Percentiles rank a stretch among this genome's conserved stretches.
phyloP scores from a whole-genome alignment of 768 basidiomycete species.

The Pleurotus tuber-regium region DNA sequence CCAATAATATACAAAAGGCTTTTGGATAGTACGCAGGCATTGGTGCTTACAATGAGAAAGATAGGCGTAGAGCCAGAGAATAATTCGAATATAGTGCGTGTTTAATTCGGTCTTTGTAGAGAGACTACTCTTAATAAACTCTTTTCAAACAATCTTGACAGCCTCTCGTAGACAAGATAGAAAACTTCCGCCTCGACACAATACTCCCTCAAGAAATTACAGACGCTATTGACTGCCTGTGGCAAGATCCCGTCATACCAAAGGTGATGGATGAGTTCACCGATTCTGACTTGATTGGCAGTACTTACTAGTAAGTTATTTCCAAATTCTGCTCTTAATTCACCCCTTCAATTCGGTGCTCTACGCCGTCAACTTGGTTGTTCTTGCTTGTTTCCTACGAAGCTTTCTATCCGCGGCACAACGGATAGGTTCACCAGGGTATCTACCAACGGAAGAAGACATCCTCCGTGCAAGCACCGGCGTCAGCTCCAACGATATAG shows the following conservation, averaged over 20 bases:
- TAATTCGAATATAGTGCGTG: conserved; percentile 57
- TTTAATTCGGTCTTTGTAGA: conserved; percentile 5
- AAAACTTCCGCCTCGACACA: conserved; percentile 53
- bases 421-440: conserved; percentile 78
- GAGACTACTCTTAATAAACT: neutral
- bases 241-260: conserved; percentile 65
- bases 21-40: conserved; percentile 83
- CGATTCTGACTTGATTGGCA: conserved; percentile 94
- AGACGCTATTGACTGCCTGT: conserved; percentile 63
- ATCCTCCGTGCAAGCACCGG: conserved; percentile 74
- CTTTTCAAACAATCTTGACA: conserved; percentile 9
- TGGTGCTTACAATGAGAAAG: conserved; percentile 85
- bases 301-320: conserved; percentile 75
- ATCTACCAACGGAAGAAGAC: conserved; percentile 82
- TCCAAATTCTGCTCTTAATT: too few species aligned
- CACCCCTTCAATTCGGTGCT: too few species aligned
- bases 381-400: too few species aligned
- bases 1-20: conserved; percentile 84
- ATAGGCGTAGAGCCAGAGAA: conserved; percentile 76
- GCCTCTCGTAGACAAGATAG: conserved; percentile 54
- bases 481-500: conserved; percentile 86
- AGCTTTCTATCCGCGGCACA: conserved; percentile 86
- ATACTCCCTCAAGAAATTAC: conserved; percentile 62
- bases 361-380: too few species aligned
- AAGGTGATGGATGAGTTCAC: conserved; percentile 54